Percentiles rank a stretch among this genome's conserved stretches.
phyloP scores from a whole-genome alignment of 257 asterid species.

The Solanum pinnatisectum region DNA sequence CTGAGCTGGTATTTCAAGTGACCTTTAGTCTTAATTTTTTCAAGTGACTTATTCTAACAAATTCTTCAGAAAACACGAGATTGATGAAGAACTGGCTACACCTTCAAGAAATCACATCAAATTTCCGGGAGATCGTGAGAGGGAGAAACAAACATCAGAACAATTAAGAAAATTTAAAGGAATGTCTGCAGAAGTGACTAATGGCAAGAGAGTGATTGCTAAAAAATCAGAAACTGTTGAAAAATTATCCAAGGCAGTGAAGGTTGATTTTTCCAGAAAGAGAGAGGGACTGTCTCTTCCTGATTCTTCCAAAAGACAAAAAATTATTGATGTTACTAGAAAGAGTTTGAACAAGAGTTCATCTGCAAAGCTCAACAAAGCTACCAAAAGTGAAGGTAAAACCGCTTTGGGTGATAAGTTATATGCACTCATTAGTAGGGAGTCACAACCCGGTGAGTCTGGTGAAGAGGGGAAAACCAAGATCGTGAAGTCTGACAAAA shows the following conservation, averaged over 20 bases:
- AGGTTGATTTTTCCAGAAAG: slow-evolving; percentile 24
- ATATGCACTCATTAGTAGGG: slow-evolving; percentile 15
- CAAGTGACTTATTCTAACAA: neutral
- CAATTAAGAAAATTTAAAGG: slow-evolving; percentile 9
- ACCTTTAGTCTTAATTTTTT: neutral
- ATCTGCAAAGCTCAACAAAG: slow-evolving; percentile 15
- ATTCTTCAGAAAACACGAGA: slow-evolving; percentile 51
- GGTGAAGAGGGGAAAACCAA: slow-evolving; percentile 17
- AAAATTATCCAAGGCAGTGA: slow-evolving; percentile 20
- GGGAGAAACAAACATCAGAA: slow-evolving; percentile 14
- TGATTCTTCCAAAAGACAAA: slow-evolving; percentile 25
- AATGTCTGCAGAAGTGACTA: slow-evolving; percentile 11
- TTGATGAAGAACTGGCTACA: slow-evolving; percentile 36
- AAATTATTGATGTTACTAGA: slow-evolving; percentile 9
- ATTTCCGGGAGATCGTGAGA: slow-evolving; percentile 48
- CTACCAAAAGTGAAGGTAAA: slow-evolving; percentile 13
- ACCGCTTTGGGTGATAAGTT: slow-evolving; percentile 33
- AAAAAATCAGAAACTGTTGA: slow-evolving; percentile 22
- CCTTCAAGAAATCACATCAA: slow-evolving; percentile 63
- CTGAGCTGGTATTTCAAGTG: neutral
- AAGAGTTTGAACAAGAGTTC: slow-evolving; percentile 13
- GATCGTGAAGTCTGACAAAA: slow-evolving; percentile 22
- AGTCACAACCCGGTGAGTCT: slow-evolving; percentile 21
- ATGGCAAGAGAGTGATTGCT: slow-evolving; percentile 17
- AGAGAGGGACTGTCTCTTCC: slow-evolving; percentile 18